Base-by-base conservation (phyloP, 768 basidiomycete species). In the Auriscalpium microsporum region DNA sequence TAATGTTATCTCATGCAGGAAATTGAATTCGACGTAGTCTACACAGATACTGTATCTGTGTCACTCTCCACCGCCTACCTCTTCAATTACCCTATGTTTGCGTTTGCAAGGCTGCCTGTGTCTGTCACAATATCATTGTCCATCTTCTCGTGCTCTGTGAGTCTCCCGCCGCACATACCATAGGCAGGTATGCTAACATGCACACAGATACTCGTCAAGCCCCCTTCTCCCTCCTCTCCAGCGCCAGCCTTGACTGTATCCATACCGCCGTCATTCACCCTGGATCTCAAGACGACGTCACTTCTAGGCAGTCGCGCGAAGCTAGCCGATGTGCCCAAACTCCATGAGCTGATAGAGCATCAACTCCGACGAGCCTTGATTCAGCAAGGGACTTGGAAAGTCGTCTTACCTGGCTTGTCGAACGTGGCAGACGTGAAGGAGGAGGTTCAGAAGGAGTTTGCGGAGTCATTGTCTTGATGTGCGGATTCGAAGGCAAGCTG, bases 281-380 rank as follows among this genome's bases (percentile, higher is more conserved):
- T 99, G 17, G 83, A 88, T 62, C 76, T 99, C 45, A 82, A 86
- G 50, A 94, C 91, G 10, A 91, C 85, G 8, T 97, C 94, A 28
- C 78, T 97, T 4, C 85, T 98, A 75, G 96, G 96, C 17, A 94
- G 90, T 61, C 84, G 95, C 46, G 94, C 96, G n/a, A 96, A 97
- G 71, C 78, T 99, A 1, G 93, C 92, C 57, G 94, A 99, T 65
- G 90, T 99, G 1, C 95, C 96, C 23, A 99, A 99, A 69, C 75
- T 98, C 14, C 94, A 98, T 62, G 94, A 99, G 67, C 77, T 99
- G 50, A 91, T 99, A 50, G 80, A 90, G 59, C 81, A 86, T 60
- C 89, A 95, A 64, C 66, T 72, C 17, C 68, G 69, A 33, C 63
- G 64, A 36, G 57, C 62, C 13, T 53, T 77, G 45, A 46, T 63